Evolutionary conservation across 2,329 filamentous ascomycete species (phyloP).

Genomic region (Rhexocercosporidium sp.): DNA sequence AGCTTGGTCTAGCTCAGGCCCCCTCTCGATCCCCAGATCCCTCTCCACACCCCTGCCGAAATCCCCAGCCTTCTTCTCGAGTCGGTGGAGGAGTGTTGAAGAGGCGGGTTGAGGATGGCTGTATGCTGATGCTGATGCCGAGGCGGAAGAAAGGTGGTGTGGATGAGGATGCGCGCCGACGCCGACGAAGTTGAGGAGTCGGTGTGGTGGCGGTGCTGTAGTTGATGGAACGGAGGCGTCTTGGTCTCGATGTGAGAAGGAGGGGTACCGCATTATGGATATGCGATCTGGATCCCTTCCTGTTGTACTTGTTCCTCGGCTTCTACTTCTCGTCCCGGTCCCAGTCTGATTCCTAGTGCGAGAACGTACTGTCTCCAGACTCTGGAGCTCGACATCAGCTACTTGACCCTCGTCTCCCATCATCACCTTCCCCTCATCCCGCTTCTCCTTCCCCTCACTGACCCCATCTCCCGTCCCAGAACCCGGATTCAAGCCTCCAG

Average conservation of each 20-base stretch:
- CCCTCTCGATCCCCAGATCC: neutral
- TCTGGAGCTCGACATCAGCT: neutral
- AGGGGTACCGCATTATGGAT: constrained; percentile 13
- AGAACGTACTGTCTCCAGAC: neutral
- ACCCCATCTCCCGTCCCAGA: neutral
- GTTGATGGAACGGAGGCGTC: neutral
- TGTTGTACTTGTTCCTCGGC: neutral
- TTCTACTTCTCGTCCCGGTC: neutral
- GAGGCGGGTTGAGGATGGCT: neutral
- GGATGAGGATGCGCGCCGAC: constrained; percentile 23
- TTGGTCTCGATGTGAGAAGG: neutral
- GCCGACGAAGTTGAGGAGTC: constrained; percentile 30
- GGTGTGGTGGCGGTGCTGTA: constrained; percentile 1
- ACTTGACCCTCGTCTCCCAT: too few species aligned
- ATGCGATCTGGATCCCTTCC: constrained; percentile 19
- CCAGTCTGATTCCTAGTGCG: neutral
- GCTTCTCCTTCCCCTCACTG: neutral
- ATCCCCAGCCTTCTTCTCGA: neutral
- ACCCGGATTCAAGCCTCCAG: neutral
- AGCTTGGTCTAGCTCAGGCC: constrained; percentile 15
- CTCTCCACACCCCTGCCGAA: neutral
- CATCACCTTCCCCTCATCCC: too few species aligned
- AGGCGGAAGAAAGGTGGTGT: neutral
- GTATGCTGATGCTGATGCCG: constrained; percentile 18
- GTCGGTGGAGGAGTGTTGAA: neutral